Evolutionary conservation across 352 stramenopile species (phyloP), one percentile per base, ranked within the genome.

Genomic region (Aphanomyces invadans): DNA sequence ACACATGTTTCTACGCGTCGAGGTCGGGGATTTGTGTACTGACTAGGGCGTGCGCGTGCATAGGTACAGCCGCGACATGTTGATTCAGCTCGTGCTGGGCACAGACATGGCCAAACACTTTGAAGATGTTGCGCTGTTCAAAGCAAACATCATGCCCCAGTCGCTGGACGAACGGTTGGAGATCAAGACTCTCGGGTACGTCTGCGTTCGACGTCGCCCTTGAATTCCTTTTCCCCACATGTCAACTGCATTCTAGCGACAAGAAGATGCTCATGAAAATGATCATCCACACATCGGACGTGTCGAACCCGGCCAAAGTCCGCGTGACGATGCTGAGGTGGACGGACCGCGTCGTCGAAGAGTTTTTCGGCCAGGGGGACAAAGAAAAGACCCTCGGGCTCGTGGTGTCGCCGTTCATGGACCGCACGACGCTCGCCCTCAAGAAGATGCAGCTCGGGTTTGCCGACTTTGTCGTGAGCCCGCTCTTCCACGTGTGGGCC

Each of bases 311-410:
- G 36, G 80, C 88, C 4, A 97, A 97, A 69, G 83, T 94, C 23
- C 87, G 82, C 29, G 72, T 86, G 54, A 78, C 91, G 21, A 92
- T 95, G 76, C 78, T 96, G 60, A 83, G 87, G 64, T 99, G 95
- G 95, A 94, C 90, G 0, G 85, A 97, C 59, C 86, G 91, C 23
- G 89, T 98, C 10, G 80, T 97, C 12, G 85, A 97, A 36, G 96
- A 99, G 78, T 98, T 98, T 69, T 98, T 97, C 68, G 63, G 87
- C 21, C 95, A 98, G 70, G 96, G 96, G 36, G 95, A 99, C 62
- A 87, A 96, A 72, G 96, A 98, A 72, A 97, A 97, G 67, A 75
- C 89, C 55, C 71, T 97, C 2, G 74, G 76, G 5, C 71, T 98
- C 2, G 74, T 89, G 1, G 79, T 97, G 0, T 97, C 86, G 31